A percentile compares a stretch with the other conserved stretches of the same genome.
These are phyloP conservation scores for Solanum commersonii DNA, from an alignment of 257 asterid genomes.

Conservation along the genomic window DNA sequence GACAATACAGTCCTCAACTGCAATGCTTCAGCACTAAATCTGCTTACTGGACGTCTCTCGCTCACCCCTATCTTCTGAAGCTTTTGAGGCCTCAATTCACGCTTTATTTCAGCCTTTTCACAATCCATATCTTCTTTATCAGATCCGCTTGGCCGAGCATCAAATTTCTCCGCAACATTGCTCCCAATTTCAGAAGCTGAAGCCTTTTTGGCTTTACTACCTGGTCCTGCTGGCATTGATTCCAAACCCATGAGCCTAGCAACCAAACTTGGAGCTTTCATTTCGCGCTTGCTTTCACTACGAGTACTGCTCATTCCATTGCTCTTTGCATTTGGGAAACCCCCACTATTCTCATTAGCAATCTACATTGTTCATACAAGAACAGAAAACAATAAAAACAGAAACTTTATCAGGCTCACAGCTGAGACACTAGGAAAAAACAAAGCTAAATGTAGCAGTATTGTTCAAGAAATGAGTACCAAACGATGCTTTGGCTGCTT, in stretches of 20 bases:
- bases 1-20: constrained; percentile 56
- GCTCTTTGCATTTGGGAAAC: constrained; percentile 52
- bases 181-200: constrained; percentile 13
- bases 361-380: constrained; percentile 40
- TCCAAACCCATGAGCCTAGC: constrained; percentile 98
- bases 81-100: constrained; percentile 74
- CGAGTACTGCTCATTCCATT: constrained; percentile 19
- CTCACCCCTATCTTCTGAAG: constrained; percentile 63
- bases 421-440: neutral
- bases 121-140: constrained; percentile 21
- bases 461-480: constrained; percentile 29
- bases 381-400: neutral
- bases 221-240: constrained; percentile 54
- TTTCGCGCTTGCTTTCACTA: constrained; percentile 33
- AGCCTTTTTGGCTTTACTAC: constrained; percentile 36
- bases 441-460: neutral
- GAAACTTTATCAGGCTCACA: neutral
- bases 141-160: neutral
- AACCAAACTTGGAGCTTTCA: constrained; percentile 66
- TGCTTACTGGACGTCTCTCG: constrained; percentile 41
- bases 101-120: constrained; percentile 40
- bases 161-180: constrained; percentile 11
- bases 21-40: constrained; percentile 50
- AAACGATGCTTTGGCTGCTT: constrained; percentile 76
- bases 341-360: constrained; percentile 91